A percentile compares a stretch with the other conserved stretches of the same genome.
Evolutionary conservation across 2,329 filamentous ascomycete genomes (phyloP).

Genomic region (Sporothrix variecibatus): DNA sequence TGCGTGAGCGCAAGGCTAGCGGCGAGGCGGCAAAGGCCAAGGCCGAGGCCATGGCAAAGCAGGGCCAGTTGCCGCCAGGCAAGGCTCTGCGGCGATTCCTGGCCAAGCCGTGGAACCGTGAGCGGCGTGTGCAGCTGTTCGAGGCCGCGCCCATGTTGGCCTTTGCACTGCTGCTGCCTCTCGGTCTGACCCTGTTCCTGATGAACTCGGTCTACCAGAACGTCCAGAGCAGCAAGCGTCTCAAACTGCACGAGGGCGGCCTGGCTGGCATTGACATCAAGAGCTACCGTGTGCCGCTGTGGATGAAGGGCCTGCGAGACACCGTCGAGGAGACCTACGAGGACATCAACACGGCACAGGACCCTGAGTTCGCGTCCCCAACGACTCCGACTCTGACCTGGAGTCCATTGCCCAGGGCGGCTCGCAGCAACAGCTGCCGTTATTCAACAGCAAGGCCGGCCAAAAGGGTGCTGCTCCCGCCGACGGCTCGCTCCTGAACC

Average conservation of each 20-base stretch:
- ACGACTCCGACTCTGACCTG: conserved; percentile 40
- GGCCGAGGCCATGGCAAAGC: not conserved
- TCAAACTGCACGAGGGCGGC: conserved; percentile 73
- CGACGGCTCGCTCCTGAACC: conserved; percentile 69
- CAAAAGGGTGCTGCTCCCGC: conserved; percentile 31
- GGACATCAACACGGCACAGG: conserved; percentile 66
- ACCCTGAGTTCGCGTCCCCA: conserved; percentile 69
- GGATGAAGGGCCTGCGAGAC: conserved; percentile 73
- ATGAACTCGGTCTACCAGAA: conserved; percentile 77
- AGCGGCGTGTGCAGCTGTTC: conserved; percentile 24
- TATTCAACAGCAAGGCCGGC: not conserved
- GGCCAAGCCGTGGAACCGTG: conserved; percentile 26
- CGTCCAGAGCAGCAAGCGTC: conserved; percentile 70
- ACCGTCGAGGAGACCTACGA: conserved; percentile 79
- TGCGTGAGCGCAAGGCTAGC: conserved; percentile 11
- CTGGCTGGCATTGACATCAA: conserved; percentile 66
- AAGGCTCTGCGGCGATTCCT: conserved; percentile 25
- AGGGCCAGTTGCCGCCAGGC: not conserved
- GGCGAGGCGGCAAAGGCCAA: conserved; percentile 15
- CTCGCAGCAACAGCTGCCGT: not conserved
- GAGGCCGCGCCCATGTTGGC: conserved; percentile 55
- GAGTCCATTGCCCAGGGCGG: conserved; percentile 37
- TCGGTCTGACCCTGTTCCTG: conserved; percentile 71
- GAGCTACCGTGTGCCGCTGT: conserved; percentile 73
- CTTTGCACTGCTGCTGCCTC: conserved; percentile 69